phyloP scores from a whole-genome alignment of 768 basidiomycete genomes.

The Podaxis pistillaris region DNA sequence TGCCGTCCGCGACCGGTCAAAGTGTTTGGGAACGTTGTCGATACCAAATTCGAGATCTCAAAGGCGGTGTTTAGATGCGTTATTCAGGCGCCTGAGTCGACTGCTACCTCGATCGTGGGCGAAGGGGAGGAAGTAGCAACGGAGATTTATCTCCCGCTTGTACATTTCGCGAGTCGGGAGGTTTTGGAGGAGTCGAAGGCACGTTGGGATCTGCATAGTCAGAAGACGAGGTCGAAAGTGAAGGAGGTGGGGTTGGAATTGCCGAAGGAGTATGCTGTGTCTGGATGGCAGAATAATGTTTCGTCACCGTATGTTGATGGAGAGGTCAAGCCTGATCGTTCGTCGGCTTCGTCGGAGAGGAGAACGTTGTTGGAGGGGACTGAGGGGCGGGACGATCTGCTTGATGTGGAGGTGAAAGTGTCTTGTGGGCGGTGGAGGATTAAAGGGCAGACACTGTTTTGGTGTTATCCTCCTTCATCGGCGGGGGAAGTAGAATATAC shows the following conservation, averaged over 20 bases:
- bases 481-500: slow-evolving; percentile 32
- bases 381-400: slow-evolving; percentile 21
- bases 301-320: background rate
- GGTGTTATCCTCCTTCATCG: slow-evolving; percentile 47
- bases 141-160: slow-evolving; percentile 87
- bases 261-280: slow-evolving; percentile 4
- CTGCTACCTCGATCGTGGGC: slow-evolving; percentile 47
- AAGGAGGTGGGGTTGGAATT: slow-evolving; percentile 5
- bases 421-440: slow-evolving; percentile 42
- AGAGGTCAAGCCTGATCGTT: background rate
- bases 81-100: slow-evolving; percentile 36
- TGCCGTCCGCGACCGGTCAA: slow-evolving; percentile 79
- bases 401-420: slow-evolving; percentile 46
- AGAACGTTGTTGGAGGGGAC: slow-evolving; percentile 17
- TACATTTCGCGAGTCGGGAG: slow-evolving; percentile 71
- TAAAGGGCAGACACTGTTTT: slow-evolving; percentile 47
- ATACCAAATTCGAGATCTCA: slow-evolving; percentile 74
- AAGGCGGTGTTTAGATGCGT: slow-evolving; percentile 66
- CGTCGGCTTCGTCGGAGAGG: background rate
- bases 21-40: slow-evolving; percentile 63
- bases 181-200: slow-evolving; percentile 23
- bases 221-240: background rate
- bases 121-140: slow-evolving; percentile 52
- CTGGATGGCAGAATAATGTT: background rate
- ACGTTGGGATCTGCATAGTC: slow-evolving; percentile 10